Evolutionary conservation across 257 asterid species (phyloP).

Genomic region (Solanum chilense): DNA sequence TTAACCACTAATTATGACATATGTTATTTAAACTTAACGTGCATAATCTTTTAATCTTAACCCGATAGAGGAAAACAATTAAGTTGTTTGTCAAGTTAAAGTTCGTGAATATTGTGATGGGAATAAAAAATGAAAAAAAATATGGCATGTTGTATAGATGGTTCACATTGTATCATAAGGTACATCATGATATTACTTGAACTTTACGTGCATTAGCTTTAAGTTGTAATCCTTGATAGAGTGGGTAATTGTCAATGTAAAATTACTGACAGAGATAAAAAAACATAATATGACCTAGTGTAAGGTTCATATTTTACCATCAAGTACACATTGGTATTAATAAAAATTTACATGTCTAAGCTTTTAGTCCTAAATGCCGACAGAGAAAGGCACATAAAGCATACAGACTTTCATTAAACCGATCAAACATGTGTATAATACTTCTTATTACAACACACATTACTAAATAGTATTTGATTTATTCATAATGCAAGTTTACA

Average conservation of each 20-base stretch:
- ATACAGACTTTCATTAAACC: not conserved
- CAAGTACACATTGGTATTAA: not conserved
- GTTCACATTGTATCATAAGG: not conserved
- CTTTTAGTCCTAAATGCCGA: not conserved
- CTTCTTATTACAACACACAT: not conserved
- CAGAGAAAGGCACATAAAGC: not conserved
- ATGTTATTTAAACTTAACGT: no score
- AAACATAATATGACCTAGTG: not conserved
- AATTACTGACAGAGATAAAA: not conserved
- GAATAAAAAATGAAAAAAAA: no score
- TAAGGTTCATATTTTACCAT: not conserved
- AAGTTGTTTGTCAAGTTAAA: no score
- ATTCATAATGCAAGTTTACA: not conserved
- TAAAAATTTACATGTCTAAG: not conserved
- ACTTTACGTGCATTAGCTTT: not conserved
- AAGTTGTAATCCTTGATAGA: no score
- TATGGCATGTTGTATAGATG: no score
- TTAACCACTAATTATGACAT: not conserved
- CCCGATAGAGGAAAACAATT: not conserved
- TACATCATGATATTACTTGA: not conserved
- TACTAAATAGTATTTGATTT: not conserved
- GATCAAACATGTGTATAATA: not conserved
- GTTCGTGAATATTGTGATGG: not conserved
- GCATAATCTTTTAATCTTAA: not conserved
- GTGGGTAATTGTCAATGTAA: not conserved